A percentile compares a stretch with the other conserved stretches of the same genome.
Conservation (phyloP, 225 moss, liverwort and hornwort genomes). For the Anthoceros angustus region DNA sequence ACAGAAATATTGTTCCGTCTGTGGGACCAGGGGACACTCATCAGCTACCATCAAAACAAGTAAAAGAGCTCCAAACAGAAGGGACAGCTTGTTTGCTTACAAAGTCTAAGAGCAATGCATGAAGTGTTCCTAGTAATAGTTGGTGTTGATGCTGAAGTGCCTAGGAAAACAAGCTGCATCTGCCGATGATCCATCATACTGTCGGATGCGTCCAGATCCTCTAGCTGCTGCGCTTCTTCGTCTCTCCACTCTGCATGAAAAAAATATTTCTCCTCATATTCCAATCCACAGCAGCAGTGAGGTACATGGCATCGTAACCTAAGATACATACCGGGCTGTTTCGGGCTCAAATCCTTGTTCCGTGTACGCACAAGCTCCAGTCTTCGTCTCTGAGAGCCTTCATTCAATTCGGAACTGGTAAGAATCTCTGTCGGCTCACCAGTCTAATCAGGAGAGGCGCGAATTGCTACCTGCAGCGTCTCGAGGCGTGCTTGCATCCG, state of each 20-base stretch:
- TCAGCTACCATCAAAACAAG: not conserved
- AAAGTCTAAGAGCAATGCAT: constrained; percentile 60
- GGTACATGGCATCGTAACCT: too few species aligned
- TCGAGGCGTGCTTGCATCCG: too few species aligned
- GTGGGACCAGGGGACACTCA: constrained; percentile 5
- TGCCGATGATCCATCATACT: constrained; percentile 42
- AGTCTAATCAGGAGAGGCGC: too few species aligned
- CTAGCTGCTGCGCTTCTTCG: not conserved
- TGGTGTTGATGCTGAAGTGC: constrained; percentile 88
- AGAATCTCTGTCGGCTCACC: too few species aligned
- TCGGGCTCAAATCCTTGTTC: too few species aligned
- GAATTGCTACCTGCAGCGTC: too few species aligned
- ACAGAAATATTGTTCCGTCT: constrained; percentile 80
- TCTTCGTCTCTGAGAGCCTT: too few species aligned
- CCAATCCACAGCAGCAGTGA: too few species aligned
- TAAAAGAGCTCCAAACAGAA: not conserved
- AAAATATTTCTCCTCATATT: too few species aligned
- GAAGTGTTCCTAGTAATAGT: constrained; percentile 78
- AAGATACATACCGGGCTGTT: too few species aligned
- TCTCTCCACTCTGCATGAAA: not conserved
- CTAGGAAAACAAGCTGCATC: constrained; percentile 92
- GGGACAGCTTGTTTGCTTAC: not conserved
- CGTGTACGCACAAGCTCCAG: too few species aligned
- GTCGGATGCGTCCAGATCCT: not conserved
- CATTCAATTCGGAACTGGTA: too few species aligned